Conservation (phyloP, 257 asterid genomes). For the Petrea volubilis region DNA sequence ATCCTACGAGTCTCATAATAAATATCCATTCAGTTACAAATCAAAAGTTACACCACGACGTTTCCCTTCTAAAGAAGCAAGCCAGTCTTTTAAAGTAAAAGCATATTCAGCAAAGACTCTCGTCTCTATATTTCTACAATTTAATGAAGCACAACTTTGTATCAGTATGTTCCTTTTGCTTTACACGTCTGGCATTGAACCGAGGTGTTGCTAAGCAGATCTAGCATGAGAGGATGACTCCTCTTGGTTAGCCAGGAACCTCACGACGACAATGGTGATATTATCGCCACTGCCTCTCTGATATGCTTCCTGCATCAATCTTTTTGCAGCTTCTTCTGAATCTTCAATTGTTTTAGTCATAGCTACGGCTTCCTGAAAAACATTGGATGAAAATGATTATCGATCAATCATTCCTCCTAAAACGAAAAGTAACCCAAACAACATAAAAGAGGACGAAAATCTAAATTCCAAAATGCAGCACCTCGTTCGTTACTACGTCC, state of each 20-base stretch:
- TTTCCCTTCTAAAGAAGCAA: background rate
- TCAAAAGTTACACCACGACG: background rate
- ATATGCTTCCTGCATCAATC: slow-evolving; percentile 85
- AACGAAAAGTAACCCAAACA: background rate
- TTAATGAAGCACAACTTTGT: slow-evolving; percentile 28
- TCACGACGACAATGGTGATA: slow-evolving; percentile 79
- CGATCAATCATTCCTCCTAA: background rate
- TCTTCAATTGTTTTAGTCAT: slow-evolving; percentile 80
- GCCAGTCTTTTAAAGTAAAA: background rate
- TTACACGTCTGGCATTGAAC: background rate
- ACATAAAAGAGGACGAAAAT: background rate
- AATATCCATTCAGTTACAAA: background rate
- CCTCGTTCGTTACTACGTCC: slow-evolving; percentile 96
- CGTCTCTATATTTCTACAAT: slow-evolving; percentile 30
- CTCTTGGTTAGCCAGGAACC: slow-evolving; percentile 53
- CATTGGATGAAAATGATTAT: background rate
- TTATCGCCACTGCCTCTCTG: slow-evolving; percentile 95
- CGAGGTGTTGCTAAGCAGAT: slow-evolving; percentile 36
- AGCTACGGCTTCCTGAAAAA: slow-evolving; percentile 80
- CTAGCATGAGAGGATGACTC: slow-evolving; percentile 49
- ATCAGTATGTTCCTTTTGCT: slow-evolving; percentile 5
- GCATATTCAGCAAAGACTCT: background rate
- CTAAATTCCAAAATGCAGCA: background rate
- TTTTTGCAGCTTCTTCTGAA: slow-evolving; percentile 89
- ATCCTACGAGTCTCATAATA: background rate